These are phyloP conservation scores for Chenopodium berlandieri DNA, from an alignment of 148 eudicot species.

Conservation along the genomic window DNA sequence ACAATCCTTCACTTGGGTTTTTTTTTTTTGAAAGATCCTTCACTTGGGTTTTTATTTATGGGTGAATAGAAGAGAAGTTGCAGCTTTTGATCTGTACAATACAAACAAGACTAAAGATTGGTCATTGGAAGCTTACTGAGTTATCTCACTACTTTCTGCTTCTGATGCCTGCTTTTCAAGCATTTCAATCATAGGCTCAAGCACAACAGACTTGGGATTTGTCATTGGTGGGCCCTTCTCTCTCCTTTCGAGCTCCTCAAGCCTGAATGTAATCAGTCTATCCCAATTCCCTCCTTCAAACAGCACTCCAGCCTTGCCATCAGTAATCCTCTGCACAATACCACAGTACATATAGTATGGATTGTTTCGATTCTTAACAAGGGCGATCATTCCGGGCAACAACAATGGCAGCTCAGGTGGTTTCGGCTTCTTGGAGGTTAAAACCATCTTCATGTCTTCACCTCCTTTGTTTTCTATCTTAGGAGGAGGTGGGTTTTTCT, in stretches of 20 bases:
- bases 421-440: conserved; percentile 48
- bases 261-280: conserved; percentile 64
- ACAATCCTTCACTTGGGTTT: conserved; percentile 7
- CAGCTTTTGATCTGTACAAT: conserved; percentile 29
- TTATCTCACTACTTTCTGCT: conserved; percentile 4
- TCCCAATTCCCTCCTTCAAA: conserved; percentile 98
- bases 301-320: conserved; percentile 81
- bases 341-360: conserved; percentile 82
- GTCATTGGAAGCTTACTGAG: conserved; percentile 5
- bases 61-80: conserved; percentile 8
- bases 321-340: conserved; percentile 86
- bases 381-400: conserved; percentile 84
- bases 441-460: conserved; percentile 28
- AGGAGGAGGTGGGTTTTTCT: conserved; percentile 69
- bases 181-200: conserved; percentile 38
- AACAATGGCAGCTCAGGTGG: conserved; percentile 70
- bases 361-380: conserved; percentile 68
- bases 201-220: conserved; percentile 52
- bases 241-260: conserved; percentile 81
- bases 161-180: conserved; percentile 18
- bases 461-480: conserved; percentile 11
- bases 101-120: conserved; percentile 16
- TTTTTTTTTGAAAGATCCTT: neutral
- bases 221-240: conserved; percentile 84
- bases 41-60: conserved; percentile 3